These are phyloP conservation scores for Nakazawaea laoshanensis DNA, from an alignment of 805 yeast species.

Conservation along the genomic window DNA sequence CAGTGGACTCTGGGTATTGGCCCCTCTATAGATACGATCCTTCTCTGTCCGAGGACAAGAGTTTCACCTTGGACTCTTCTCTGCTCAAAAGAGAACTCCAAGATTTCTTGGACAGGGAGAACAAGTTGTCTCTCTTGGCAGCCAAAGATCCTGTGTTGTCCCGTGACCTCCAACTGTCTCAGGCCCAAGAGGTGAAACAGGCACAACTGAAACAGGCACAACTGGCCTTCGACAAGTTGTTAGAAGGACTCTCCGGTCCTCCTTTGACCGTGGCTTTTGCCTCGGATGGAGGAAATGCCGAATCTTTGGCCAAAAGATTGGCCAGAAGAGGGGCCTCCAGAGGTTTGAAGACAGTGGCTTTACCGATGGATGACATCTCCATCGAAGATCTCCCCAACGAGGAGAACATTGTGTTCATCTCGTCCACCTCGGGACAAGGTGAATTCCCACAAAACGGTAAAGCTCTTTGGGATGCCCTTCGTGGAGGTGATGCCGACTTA, in stretches of 20 bases:
- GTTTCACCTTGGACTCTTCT: slow-evolving; percentile 78
- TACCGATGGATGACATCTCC: slow-evolving; percentile 65
- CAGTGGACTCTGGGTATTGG: slow-evolving; percentile 95
- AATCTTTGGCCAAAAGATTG: slow-evolving; percentile 69
- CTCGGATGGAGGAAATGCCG: slow-evolving; percentile 89
- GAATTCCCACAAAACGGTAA: slow-evolving; percentile 82
- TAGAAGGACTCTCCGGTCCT: slow-evolving; percentile 88
- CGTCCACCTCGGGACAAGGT: slow-evolving; percentile 82
- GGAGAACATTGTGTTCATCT: slow-evolving; percentile 57
- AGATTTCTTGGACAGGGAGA: slow-evolving; percentile 82
- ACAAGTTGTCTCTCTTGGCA: slow-evolving; percentile 72
- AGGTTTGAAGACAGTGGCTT: slow-evolving; percentile 59
- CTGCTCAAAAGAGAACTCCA: slow-evolving; percentile 68
- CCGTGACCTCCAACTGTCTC: slow-evolving; percentile 57
- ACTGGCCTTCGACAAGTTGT: slow-evolving; percentile 64
- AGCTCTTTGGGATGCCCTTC: slow-evolving; percentile 64
- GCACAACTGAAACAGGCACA: slow-evolving; percentile 63
- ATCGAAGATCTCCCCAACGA: slow-evolving; percentile 68
- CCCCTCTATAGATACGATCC: slow-evolving; percentile 89
- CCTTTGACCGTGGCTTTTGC: slow-evolving; percentile 83
- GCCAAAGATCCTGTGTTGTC: slow-evolving; percentile 66
- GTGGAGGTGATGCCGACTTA: slow-evolving; percentile 57
- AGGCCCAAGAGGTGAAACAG: slow-evolving; percentile 50
- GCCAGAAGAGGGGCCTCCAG: slow-evolving; percentile 73
- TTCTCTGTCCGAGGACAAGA: slow-evolving; percentile 33